phyloP scores from a whole-genome alignment of 148 eudicot species.

The Cornus florida region DNA sequence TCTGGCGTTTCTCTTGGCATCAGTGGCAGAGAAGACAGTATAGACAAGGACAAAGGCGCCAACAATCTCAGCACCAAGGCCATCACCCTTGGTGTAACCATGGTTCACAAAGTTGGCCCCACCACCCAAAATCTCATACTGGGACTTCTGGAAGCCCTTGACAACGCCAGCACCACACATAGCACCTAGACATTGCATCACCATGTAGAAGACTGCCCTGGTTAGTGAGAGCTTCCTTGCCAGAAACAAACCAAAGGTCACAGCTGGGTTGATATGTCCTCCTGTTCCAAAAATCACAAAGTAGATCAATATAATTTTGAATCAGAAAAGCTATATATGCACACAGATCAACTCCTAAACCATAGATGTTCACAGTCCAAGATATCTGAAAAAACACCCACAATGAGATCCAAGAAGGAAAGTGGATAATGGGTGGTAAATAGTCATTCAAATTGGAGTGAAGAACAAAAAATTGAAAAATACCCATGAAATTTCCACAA shows the following conservation, averaged over 20 bases:
- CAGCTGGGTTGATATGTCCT: constrained; percentile 48
- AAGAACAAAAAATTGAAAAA: no score
- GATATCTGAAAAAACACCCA: no score
- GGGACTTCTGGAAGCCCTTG: constrained; percentile 35
- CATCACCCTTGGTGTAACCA: constrained; percentile 83
- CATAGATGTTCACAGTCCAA: no score
- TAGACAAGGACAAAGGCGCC: constrained; percentile 90
- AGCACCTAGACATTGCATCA: constrained; percentile 35
- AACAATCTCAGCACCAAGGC: constrained; percentile 89
- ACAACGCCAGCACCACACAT: constrained; percentile 52
- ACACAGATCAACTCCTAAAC: no score
- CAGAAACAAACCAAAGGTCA: constrained; percentile 36
- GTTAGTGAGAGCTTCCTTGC: constrained; percentile 49
- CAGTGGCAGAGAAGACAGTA: constrained; percentile 94
- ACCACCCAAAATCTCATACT: constrained; percentile 32
- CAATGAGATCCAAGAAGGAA: no score
- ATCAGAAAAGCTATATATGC: no score
- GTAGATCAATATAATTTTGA: no score
- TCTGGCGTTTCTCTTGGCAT: constrained; percentile 85
- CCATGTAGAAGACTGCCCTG: constrained; percentile 39
- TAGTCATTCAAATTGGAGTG: no score
- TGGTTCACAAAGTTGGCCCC: constrained; percentile 68
- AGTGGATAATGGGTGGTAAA: no score
- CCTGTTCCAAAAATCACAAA: constrained; percentile 22
- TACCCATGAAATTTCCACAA: no score